A percentile compares a stretch with the other conserved stretches of the same genome.
Conservation (phyloP, 2,329 filamentous ascomycete species). For the Penicillium thymicola region DNA sequence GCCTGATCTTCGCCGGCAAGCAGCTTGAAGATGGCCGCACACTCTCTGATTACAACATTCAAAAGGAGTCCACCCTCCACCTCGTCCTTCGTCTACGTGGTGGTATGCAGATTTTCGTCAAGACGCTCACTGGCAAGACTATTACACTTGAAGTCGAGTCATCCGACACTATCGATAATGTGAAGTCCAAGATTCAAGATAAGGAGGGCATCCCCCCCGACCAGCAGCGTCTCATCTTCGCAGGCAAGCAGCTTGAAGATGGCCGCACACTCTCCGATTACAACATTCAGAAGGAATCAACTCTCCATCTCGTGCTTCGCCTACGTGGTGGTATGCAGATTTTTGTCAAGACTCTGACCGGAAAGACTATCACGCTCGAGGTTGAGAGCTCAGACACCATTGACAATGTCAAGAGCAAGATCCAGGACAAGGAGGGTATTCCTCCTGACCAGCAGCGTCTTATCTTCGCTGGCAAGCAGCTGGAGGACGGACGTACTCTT, state of each 20-base stretch:
- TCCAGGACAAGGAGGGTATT: constrained; percentile 79
- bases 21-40: constrained; percentile 58
- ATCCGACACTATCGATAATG: constrained; percentile 88
- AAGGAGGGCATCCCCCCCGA: constrained; percentile 87
- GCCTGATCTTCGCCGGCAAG: constrained; percentile 57
- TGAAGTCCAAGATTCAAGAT: constrained; percentile 83
- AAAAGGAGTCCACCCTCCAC: constrained; percentile 66
- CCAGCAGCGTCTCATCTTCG: constrained; percentile 90
- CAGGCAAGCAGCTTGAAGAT: constrained; percentile 90
- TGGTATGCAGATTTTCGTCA: constrained; percentile 61
- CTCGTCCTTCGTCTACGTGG: constrained; percentile 70
- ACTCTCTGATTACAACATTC: constrained; percentile 55
- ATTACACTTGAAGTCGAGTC: constrained; percentile 90
- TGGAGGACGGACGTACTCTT: constrained; percentile 51
- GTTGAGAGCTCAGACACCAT: constrained; percentile 68
- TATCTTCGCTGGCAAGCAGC: constrained; percentile 68
- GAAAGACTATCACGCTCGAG: constrained; percentile 67
- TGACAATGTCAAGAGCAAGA: constrained; percentile 68
- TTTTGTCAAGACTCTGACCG: constrained; percentile 79
- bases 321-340: constrained; percentile 82
- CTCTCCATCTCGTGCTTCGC: constrained; percentile 75
- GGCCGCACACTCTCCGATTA: constrained; percentile 89
- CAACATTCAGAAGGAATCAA: constrained; percentile 94
- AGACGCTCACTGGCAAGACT: constrained; percentile 74
- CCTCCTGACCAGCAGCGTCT: constrained; percentile 68